A percentile compares a stretch with the other conserved stretches of the same genome.
Evolutionary conservation across 345 rosid species (phyloP).

Genomic region (Brassica rapa): DNA sequence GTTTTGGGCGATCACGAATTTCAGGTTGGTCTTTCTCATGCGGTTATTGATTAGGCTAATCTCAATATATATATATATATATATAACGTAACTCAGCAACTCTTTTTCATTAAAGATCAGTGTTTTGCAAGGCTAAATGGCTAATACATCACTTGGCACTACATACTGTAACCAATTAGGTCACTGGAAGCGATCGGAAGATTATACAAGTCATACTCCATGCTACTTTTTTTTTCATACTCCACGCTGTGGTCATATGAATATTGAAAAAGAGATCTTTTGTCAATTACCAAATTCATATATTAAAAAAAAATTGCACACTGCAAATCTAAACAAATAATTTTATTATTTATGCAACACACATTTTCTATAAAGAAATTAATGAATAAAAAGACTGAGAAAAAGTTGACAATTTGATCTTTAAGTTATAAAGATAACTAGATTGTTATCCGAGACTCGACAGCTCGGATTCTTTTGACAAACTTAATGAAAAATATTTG

Average conservation of each 20-base stretch:
- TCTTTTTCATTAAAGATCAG: background rate
- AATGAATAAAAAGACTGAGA: background rate
- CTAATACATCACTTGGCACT: background rate
- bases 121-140: background rate
- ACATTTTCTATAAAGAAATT: too few species aligned
- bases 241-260: background rate
- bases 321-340: background rate
- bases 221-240: background rate
- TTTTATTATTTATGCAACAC: background rate
- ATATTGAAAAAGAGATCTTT: background rate
- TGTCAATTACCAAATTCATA: background rate
- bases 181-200: background rate
- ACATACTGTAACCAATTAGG: background rate
- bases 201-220: background rate
- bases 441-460: too few species aligned
- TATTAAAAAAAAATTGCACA: background rate
- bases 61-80: background rate
- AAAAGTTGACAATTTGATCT: background rate
- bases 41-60: background rate
- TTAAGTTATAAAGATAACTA: background rate
- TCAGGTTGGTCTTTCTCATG: constrained; percentile 53
- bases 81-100: background rate
- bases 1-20: constrained; percentile 51
- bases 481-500: too few species aligned
- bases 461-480: too few species aligned